A percentile compares a stretch with the other conserved stretches of the same genome.
Evolutionary conservation across 106 monocot genomes (phyloP).

Genomic region (Apostasia ramifera): DNA sequence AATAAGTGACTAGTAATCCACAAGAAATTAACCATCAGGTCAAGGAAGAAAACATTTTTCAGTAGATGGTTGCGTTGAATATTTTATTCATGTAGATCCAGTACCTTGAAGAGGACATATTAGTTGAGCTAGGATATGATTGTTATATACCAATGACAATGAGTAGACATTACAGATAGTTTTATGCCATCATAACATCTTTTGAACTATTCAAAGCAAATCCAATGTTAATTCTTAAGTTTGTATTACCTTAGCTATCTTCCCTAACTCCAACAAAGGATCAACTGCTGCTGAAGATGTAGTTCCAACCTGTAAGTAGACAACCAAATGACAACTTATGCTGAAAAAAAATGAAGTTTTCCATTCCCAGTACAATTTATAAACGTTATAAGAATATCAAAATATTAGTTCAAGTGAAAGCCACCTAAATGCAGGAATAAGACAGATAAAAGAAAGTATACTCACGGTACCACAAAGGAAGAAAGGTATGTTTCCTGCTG

Average conservation of each 20-base stretch:
- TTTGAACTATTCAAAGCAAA: slow-evolving; percentile 3
- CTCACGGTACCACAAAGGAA: slow-evolving; percentile 9
- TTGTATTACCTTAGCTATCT: slow-evolving; percentile 51
- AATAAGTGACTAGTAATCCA: too few relatives aligned
- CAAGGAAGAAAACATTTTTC: too few relatives aligned
- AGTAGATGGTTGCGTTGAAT: too few relatives aligned
- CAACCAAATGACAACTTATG: too few relatives aligned
- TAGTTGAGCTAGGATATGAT: too few relatives aligned
- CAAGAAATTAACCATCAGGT: too few relatives aligned
- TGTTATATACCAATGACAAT: too few relatives aligned
- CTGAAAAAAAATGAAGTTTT: not conserved
- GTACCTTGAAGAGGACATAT: too few relatives aligned
- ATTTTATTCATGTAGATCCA: too few relatives aligned
- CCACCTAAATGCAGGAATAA: too few relatives aligned
- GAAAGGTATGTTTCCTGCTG: not conserved
- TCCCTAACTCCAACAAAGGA: slow-evolving; percentile 59
- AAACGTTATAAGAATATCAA: not conserved
- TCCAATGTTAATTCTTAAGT: not conserved
- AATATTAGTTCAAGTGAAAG: not conserved
- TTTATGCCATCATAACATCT: too few relatives aligned
- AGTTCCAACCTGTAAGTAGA: slow-evolving; percentile 63
- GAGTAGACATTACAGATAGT: too few relatives aligned
- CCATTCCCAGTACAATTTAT: not conserved
- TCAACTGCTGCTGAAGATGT: slow-evolving; percentile 88
- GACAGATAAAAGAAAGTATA: not conserved